These are phyloP conservation scores for Neurospora sp. DNA, from an alignment of 2,329 filamentous ascomycete genomes.

Conservation along the genomic window DNA sequence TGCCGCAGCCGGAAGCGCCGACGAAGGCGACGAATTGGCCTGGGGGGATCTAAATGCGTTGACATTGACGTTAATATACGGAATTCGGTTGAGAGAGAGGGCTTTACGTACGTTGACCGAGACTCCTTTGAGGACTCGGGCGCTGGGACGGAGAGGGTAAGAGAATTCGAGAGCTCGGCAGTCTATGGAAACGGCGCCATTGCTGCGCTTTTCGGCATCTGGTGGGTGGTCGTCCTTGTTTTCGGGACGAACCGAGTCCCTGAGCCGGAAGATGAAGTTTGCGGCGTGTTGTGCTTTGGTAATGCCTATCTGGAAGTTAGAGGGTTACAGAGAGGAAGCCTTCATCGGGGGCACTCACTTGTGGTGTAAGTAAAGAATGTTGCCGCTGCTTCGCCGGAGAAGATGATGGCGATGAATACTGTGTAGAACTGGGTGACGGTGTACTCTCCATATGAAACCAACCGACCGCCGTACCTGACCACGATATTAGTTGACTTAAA, in stretches of 20 bases:
- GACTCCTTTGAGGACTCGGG: conserved; percentile 32
- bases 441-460: conserved; percentile 37
- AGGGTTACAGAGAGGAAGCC: not conserved
- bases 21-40: conserved; percentile 45
- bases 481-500: not conserved
- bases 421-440: conserved; percentile 36
- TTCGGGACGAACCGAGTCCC: conserved; percentile 15
- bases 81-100: not conserved
- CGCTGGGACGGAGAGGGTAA: conserved; percentile 42
- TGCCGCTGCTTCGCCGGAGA: conserved; percentile 31
- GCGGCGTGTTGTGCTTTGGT: conserved; percentile 38
- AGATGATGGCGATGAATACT: conserved; percentile 40
- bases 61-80: not conserved
- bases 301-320: conserved; percentile 21
- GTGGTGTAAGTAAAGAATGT: conserved; percentile 37
- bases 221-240: conserved; percentile 9
- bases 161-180: conserved; percentile 51
- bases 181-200: conserved; percentile 26
- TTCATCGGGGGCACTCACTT: conserved; percentile 12
- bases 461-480: conserved; percentile 23
- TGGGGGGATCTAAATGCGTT: conserved; percentile 21
- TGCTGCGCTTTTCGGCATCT: not conserved
- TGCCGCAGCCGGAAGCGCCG: conserved; percentile 46
- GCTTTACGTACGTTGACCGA: conserved; percentile 7
- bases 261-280: conserved; percentile 38